Evolutionary conservation across 78 protist genomes (phyloP), one percentile per base, ranked within the genome.

Genomic region (Dictyostelium intermedium): DNA sequence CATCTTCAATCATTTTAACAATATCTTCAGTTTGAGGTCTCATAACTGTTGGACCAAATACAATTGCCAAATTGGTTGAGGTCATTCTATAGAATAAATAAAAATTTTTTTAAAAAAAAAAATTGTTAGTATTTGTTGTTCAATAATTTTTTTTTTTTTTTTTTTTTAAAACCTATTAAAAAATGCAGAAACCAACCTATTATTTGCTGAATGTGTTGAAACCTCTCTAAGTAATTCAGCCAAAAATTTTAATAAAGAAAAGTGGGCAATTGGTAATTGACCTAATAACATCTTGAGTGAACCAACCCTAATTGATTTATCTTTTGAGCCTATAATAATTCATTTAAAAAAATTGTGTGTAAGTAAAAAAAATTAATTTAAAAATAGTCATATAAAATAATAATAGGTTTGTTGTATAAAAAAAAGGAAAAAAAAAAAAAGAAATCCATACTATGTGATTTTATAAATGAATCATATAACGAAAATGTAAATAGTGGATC

Each of bases 11-110:
- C 94, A 89, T 89, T 43, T 80, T 89, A 1, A 80, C 82, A 11
- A 60, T 61, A 80, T 89, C 86, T 89, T 89, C 93, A 23, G 70
- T n/a, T 69, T 89, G 85, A 16, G 95, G 91, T 77, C 91, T 63
- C 95, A 91, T 83, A 3, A 95, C 92, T 1, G 94, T 95, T 6
- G 97, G 97, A 5, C 96, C 97, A 63, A 95, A 95, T 3, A 89
- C 56, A 16, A 95, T 91, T n/a, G 97, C 97, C 6, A 95, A 61
- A 56, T 95, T 95, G 0, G 92, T 53, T 1, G 95, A 56, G 1
- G 94, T 91, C 97, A 91, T 95, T 80, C 86, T 89, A 5, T 56
- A 3, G 14, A 18, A 20, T 20, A 14, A 20, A 56, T 2, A 45
- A 45, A 8, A 45, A 45, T 45, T 9, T 9, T 9, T 9, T 8